phyloP scores from a whole-genome alignment of 2,329 filamentous ascomycete genomes.

The Pseudocercospora eumusae region DNA sequence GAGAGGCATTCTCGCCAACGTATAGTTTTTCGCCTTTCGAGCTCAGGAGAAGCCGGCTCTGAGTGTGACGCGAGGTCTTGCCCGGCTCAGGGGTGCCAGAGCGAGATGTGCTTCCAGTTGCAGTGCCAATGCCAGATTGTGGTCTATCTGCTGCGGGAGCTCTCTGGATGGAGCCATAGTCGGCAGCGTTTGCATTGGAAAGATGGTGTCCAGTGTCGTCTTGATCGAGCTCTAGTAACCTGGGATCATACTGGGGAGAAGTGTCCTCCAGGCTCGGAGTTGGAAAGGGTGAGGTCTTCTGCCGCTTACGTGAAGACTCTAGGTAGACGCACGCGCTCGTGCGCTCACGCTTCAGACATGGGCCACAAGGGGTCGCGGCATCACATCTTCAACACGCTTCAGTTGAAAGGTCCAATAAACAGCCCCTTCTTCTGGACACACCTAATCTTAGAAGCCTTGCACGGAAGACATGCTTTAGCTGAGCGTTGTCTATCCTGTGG shows the following conservation, averaged over 20 bases:
- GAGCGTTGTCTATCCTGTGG: conserved; percentile 25
- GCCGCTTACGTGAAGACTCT: conserved; percentile 28
- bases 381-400: conserved; percentile 12
- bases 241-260: conserved; percentile 23
- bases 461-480: conserved; percentile 27
- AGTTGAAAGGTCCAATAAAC: not conserved
- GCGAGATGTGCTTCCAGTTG: conserved; percentile 20
- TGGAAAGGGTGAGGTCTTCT: conserved; percentile 26
- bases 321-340: conserved; percentile 26
- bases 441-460: conserved; percentile 31
- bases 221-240: conserved; percentile 1
- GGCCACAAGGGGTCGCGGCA: conserved; percentile 28
- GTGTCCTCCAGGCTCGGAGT: conserved; percentile 27
- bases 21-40: conserved; percentile 56
- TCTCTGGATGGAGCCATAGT: conserved; percentile 9
- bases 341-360: conserved; percentile 27
- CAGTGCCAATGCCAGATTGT: conserved; percentile 11
- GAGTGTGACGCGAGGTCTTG: conserved; percentile 22
- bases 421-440: not conserved
- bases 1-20: conserved; percentile 53
- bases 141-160: conserved; percentile 8
- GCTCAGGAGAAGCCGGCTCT: conserved; percentile 53
- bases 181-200: not conserved
- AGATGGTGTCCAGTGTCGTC: not conserved
- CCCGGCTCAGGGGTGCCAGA: conserved; percentile 25